Conservation (phyloP, 2,329 filamentous ascomycete genomes). For the Botrytis pseudocinerea region DNA sequence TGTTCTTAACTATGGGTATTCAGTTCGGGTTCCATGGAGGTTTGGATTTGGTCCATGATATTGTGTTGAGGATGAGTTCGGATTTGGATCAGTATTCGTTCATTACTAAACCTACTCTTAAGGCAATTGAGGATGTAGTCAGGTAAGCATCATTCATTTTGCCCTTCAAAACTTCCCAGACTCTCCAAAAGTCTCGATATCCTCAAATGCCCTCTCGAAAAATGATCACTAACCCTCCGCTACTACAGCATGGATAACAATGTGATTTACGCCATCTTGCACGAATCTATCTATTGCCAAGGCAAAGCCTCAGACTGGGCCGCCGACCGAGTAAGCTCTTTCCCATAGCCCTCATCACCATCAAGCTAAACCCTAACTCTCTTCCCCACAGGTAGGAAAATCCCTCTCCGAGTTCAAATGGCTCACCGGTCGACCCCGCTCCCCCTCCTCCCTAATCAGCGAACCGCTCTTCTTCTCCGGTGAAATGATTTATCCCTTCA, state of each 20-base stretch:
- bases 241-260: conserved; percentile 2
- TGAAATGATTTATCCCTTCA: conserved; percentile 88
- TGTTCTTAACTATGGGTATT: conserved; percentile 77
- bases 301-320: conserved; percentile 71
- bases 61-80: conserved; percentile 67
- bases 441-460: conserved; percentile 43
- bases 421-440: conserved; percentile 41
- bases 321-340: conserved; percentile 52
- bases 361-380: background rate
- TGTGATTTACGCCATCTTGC: conserved; percentile 48
- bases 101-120: conserved; percentile 70
- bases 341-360: background rate
- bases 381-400: conserved; percentile 2
- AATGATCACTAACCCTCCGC: background rate
- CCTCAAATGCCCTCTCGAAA: background rate
- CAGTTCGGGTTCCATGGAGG: conserved; percentile 78
- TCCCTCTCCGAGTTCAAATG: conserved; percentile 42
- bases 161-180: background rate
- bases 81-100: conserved; percentile 78
- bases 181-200: background rate
- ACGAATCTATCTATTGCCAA: conserved; percentile 86
- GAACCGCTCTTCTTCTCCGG: conserved; percentile 76
- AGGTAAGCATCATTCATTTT: background rate
- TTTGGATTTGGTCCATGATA: conserved; percentile 70
- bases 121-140: conserved; percentile 61